These are phyloP conservation scores for Mycosphaerella arachidis DNA, from an alignment of 2,329 filamentous ascomycete species.

Conservation along the genomic window DNA sequence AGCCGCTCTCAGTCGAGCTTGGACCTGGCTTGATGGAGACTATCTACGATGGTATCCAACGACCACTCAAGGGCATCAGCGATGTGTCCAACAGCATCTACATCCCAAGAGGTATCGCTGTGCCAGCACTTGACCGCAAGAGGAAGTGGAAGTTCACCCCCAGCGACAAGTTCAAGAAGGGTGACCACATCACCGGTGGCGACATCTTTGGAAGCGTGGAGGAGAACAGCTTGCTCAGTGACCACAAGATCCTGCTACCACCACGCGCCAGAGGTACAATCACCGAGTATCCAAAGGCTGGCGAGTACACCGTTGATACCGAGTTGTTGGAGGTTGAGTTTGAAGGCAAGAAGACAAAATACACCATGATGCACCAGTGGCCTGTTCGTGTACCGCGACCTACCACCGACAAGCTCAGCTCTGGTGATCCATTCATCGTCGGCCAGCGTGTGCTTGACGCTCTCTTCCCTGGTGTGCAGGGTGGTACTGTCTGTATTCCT, in stretches of 20 bases:
- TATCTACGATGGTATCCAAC: conserved; percentile 98
- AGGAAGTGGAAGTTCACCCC: conserved; percentile 98
- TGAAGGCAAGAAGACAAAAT: conserved; percentile 89
- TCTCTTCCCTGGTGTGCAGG: conserved; percentile 92
- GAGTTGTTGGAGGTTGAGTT: conserved; percentile 96
- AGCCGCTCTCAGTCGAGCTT: conserved; percentile 94
- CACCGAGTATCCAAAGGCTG: conserved; percentile 82
- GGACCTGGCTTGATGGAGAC: conserved; percentile 97
- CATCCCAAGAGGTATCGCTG: conserved; percentile 88
- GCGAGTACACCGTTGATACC: conserved; percentile 88
- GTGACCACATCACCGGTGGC: conserved; percentile 93
- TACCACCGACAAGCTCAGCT: conserved; percentile 83
- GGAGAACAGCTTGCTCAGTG: conserved; percentile 90
- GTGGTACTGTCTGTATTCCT: conserved; percentile 95
- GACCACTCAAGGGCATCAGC: conserved; percentile 82
- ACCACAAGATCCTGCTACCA: conserved; percentile 89
- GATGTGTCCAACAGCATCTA: conserved; percentile 81
- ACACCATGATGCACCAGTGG: conserved; percentile 98
- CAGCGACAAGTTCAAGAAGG: conserved; percentile 70
- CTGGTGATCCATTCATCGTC: conserved; percentile 87
- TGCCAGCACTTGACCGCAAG: conserved; percentile 80
- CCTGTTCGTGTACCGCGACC: conserved; percentile 94
- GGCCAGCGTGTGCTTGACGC: conserved; percentile 95
- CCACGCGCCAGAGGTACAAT: conserved; percentile 88
- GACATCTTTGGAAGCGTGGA: conserved; percentile 93